Base-by-base conservation (phyloP, 2,329 filamentous ascomycete genomes). In the Fusarium pseudoanthophilum region DNA sequence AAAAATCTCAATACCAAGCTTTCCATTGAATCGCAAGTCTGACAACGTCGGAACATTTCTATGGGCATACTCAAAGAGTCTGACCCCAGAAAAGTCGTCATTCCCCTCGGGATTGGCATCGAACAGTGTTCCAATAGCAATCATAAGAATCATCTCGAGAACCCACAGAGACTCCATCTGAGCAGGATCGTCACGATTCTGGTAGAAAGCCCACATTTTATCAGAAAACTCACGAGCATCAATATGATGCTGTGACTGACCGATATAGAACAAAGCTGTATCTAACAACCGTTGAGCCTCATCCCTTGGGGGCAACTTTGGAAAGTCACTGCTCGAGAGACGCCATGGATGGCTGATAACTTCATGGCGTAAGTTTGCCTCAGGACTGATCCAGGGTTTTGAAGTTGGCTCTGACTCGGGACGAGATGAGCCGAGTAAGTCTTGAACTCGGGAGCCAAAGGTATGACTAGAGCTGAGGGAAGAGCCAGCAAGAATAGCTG, bases 1-100 rank as follows among this genome's bases (percentile, higher is more conserved):
- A 48, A 78, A 75, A 7, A 79, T 76, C 60, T 79, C 78, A 6
- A 79, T 77, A 10, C 76, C 78, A n/a, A 79, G 64, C 2, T 75
- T 78, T 7, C 78, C 78, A 18, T 78, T 73, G 28, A 73, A 72
- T 5, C 77, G 67, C 21, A 78, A 65, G 34, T 77, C 76, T 18
- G 77, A 79, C 18, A 79, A 43, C 1, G 76, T 78, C 3, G 78
- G 78, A 3, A 78, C 48, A 7, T 79, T 78, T 32, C 73, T 76
- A 34, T 79, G 76, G 1, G 78, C 78, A 34, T 77, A 78, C 14
- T 78, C 76, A 7, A 78, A 78, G 4, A 77, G 51, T 11, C 60
- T 63, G 10, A 68, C 65, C 0, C 76, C 76, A 0, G 76, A 76
- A 21, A 74, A 77, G 8, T 77, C 76, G 3, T 77, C 76, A 39